These are phyloP conservation scores for Epichloe sibirici DNA, from an alignment of 2,329 filamentous ascomycete genomes.

Conservation along the genomic window DNA sequence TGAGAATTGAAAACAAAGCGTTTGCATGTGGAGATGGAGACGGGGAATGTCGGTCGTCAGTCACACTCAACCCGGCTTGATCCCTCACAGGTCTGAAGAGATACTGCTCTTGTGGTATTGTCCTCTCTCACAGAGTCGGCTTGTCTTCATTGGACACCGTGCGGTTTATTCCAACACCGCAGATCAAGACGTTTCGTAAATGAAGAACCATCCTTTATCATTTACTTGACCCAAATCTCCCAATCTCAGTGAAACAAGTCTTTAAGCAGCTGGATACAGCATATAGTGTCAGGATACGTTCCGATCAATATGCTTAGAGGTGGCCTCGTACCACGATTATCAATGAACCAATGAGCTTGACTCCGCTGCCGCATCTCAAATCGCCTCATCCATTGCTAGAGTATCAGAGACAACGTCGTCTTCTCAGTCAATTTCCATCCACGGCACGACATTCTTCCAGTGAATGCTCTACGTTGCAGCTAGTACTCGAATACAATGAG, in stretches of 20 bases:
- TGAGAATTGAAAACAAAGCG: neutral
- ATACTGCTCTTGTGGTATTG: neutral
- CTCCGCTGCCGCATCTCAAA: neutral
- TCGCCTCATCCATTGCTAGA: neutral
- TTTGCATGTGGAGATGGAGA: neutral
- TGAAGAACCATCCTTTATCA: neutral
- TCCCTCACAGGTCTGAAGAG: neutral
- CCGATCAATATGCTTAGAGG: neutral
- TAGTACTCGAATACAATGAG: slow-evolving; percentile 9
- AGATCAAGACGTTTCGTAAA: neutral
- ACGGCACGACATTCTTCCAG: neutral
- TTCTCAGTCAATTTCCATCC: neutral
- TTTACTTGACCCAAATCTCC: neutral
- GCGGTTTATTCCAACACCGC: neutral
- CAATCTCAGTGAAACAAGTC: neutral
- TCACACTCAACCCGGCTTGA: neutral
- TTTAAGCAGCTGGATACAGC: neutral
- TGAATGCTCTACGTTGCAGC: too few relatives aligned
- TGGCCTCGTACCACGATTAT: neutral
- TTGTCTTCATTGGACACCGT: neutral
- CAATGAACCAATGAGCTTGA: neutral
- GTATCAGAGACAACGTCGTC: neutral
- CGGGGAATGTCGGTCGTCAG: too few relatives aligned
- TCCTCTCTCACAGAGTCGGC: neutral
- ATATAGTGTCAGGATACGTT: neutral